phyloP scores from a whole-genome alignment of 1,139 yeast species.

The Komagataea norvegica region DNA sequence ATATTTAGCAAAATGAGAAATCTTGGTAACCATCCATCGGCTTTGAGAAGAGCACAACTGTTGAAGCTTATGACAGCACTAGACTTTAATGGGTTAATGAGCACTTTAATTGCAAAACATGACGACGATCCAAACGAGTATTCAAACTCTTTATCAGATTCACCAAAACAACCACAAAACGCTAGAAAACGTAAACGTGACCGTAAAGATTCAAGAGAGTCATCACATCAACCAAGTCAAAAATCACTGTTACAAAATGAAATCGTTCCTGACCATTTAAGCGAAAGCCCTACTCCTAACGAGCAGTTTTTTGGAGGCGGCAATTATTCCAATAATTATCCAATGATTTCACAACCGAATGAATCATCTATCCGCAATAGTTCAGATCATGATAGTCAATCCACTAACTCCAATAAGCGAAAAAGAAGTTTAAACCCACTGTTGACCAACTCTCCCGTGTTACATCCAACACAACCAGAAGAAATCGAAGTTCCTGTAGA shows the following conservation, averaged over 20 bases:
- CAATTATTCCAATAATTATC: conserved; percentile 1
- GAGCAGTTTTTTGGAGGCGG: conserved; percentile 1
- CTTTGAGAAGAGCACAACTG: conserved; percentile 66
- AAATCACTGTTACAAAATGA: conserved; percentile 3
- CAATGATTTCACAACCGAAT: conserved; percentile 10
- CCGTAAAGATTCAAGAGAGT: too few species aligned
- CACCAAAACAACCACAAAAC: too few species aligned
- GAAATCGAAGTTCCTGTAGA: conserved; percentile 20
- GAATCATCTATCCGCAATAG: conserved; percentile 13
- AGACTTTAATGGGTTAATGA: conserved; percentile 66
- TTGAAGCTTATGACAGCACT: conserved; percentile 58
- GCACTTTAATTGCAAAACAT: conserved; percentile 51
- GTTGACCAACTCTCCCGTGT: conserved; percentile 12
- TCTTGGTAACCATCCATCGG: conserved; percentile 76
- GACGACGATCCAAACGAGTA: conserved; percentile 37
- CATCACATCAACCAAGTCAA: conserved; percentile 4
- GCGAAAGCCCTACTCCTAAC: background rate
- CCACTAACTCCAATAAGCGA: background rate
- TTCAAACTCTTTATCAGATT: too few species aligned
- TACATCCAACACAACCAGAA: conserved; percentile 16
- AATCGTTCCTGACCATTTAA: background rate
- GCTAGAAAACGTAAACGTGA: conserved; percentile 4
- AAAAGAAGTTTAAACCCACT: conserved; percentile 1
- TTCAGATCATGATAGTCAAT: background rate
- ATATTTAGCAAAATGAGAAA: conserved; percentile 72